Conservation (phyloP, 1,284 basidiomycete species). For the Rhodotorula sp. region DNA sequence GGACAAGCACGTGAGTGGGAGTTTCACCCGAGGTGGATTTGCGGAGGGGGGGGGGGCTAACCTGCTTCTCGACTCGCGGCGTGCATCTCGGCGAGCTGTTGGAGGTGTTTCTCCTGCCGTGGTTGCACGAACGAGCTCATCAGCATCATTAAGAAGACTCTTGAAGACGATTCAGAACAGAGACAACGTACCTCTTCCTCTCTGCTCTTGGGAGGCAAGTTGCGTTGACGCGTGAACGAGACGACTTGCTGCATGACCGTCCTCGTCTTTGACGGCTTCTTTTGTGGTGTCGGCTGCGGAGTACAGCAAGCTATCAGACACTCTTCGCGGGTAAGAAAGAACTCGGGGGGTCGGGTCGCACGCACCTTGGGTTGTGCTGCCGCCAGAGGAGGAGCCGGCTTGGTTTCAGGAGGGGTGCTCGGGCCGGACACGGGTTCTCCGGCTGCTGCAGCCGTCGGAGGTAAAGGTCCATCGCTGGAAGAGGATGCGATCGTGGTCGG, state of each 20-base stretch:
- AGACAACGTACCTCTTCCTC: slow-evolving; percentile 42
- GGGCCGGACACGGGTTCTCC: neutral
- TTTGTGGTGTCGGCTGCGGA: slow-evolving; percentile 8
- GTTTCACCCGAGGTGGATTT: neutral
- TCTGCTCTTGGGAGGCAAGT: slow-evolving; percentile 44
- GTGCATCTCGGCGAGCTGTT: slow-evolving; percentile 42
- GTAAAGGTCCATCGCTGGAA: neutral
- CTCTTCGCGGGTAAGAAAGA: neutral
- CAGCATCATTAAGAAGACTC: too few relatives aligned
- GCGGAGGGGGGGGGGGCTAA: neutral
- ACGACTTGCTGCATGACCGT: slow-evolving; percentile 43
- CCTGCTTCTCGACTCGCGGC: slow-evolving; percentile 40
- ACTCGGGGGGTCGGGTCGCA: neutral
- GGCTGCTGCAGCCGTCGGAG: neutral
- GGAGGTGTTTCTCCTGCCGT: slow-evolving; percentile 41
- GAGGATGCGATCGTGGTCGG: slow-evolving; percentile 7
- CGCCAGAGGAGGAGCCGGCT: neutral
- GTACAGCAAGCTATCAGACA: too few relatives aligned
- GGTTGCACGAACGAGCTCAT: too few relatives aligned
- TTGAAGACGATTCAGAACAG: neutral
- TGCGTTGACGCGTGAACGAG: slow-evolving; percentile 42
- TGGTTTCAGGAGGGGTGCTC: neutral
- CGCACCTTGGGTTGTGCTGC: neutral
- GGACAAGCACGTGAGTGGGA: neutral
- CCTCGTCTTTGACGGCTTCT: slow-evolving; percentile 5